Evolutionary conservation across 1,284 basidiomycete species (phyloP).

Genomic region (Stereum hirsutum): DNA sequence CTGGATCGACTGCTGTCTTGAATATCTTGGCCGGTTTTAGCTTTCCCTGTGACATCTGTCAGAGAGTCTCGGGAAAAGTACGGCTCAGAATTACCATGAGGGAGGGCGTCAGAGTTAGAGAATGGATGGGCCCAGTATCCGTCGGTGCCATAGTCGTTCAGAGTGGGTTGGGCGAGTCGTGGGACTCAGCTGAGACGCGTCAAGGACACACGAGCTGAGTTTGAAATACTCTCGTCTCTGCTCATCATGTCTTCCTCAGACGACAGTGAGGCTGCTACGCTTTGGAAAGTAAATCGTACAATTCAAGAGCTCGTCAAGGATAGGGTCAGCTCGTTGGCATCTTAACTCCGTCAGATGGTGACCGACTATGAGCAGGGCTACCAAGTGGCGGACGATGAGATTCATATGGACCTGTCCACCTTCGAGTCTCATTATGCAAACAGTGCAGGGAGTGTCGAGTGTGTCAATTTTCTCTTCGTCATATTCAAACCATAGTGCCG

Average conservation of each 20-base stretch:
- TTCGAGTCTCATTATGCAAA: conserved; percentile 67
- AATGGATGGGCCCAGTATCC: neutral
- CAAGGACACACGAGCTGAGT: conserved; percentile 16
- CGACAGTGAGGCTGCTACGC: conserved; percentile 67
- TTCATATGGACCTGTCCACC: conserved; percentile 71
- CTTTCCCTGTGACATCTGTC: conserved; percentile 36
- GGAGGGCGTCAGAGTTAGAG: conserved; percentile 17
- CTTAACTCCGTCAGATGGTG: neutral
- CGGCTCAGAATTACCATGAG: conserved; percentile 19
- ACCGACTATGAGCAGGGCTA: conserved; percentile 52
- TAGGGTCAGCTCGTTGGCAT: conserved; percentile 43
- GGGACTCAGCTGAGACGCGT: conserved; percentile 8
- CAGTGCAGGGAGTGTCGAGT: conserved; percentile 60
- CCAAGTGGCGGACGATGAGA: conserved; percentile 86
- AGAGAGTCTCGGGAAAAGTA: neutral
- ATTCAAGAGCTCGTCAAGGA: conserved; percentile 96
- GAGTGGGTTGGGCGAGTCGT: conserved; percentile 12
- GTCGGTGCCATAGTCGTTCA: conserved; percentile 14
- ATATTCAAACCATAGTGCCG: neutral
- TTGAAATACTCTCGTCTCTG: conserved; percentile 17
- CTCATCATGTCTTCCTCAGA: conserved; percentile 52
- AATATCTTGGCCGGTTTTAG: conserved; percentile 89
- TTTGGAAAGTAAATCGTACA: conserved; percentile 96
- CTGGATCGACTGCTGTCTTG: conserved; percentile 63
- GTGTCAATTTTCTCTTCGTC: conserved; percentile 12